Evolutionary conservation across 2,329 filamentous ascomycete genomes (phyloP).

Genomic region (Calonectria honghensis): DNA sequence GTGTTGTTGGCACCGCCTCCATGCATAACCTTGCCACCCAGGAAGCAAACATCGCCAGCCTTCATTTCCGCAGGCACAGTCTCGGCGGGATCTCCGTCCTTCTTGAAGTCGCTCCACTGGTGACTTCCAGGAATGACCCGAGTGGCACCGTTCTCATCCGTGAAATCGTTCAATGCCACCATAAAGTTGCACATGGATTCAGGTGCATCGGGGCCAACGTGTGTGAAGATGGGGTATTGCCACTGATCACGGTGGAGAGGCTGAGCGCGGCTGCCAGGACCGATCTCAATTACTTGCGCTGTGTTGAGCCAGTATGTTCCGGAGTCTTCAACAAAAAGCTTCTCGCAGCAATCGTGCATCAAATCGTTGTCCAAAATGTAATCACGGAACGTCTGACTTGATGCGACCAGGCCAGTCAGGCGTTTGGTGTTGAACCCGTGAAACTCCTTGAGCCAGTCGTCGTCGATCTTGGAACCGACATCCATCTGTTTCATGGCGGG

Average conservation of each 20-base stretch:
- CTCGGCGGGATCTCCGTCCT: not conserved
- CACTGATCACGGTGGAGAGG: not conserved
- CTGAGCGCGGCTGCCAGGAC: not conserved
- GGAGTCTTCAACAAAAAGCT: not conserved
- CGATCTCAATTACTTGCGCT: not conserved
- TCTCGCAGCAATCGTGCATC: not conserved
- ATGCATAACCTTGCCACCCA: not conserved
- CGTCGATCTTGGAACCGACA: not conserved
- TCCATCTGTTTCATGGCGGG: not conserved
- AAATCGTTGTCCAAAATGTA: not conserved
- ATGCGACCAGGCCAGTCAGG: not conserved
- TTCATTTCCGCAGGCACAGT: not conserved
- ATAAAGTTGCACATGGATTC: not conserved
- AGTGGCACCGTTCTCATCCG: not conserved
- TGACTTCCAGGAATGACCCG: not conserved
- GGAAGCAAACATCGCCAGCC: not conserved
- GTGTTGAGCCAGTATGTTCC: not conserved
- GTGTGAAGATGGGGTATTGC: slow-evolving; percentile 2
- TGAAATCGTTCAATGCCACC: not conserved
- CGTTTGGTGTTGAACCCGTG: not conserved
- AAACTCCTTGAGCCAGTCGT: not conserved
- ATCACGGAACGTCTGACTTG: not conserved
- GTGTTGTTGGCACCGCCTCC: slow-evolving; percentile 1
- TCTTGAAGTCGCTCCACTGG: not conserved
- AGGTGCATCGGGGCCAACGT: not conserved